Evolutionary conservation across 805 yeast genomes (phyloP), one percentile per base, ranked within the genome.

Genomic region (Yarrowia osloensis): DNA sequence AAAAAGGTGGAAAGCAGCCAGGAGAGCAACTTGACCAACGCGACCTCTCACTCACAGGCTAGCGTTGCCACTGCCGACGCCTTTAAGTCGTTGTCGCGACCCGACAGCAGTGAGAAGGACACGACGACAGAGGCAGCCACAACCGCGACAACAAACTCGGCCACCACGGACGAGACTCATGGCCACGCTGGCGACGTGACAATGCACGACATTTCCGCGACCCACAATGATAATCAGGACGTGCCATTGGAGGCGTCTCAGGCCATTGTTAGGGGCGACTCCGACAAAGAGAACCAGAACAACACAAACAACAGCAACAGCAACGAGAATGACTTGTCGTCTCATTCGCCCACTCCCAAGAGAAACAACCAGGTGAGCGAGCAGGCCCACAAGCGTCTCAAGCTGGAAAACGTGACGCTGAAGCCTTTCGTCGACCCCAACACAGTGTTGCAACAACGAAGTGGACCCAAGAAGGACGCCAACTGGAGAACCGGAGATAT

Each of bases 301-400:
- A 42, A 9, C 42, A 37, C 15, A 6, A 35, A 35, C 39, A 35
- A 35, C 37, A 33, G 17, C 19, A 35, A 6, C 39, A 15, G 39
- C 19, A 7, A 42, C 9, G 49, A 44, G 29, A 44, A 24, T 21
- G 54, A 33, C 31, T 22, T 29, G 19, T 61, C 54, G 2, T 17
- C 66, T 4, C 54, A 61, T 12, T 44, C 54, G n/a, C 66, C 66
- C 21, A 61, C 66, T 5, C 66, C 66, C 12, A 61, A 61, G 33
- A 21, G 66, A 61, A 61, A 44, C 44, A 44, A 46, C 44, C 66
- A 61, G 33, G 54, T 31, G 22, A 31, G 29, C 42, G 54, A 29
- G 15, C 66, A 61, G 47, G 66, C 66, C 2, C 24, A 42, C 19
- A 61, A 61, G 47, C 66, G 66, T 4, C 31, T 61, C n/a, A 61